These are phyloP conservation scores for baker's yeast (Saccharomyces cerevisiae) DNA, from an alignment of 805 yeast species.

Conservation along the genomic window DNA sequence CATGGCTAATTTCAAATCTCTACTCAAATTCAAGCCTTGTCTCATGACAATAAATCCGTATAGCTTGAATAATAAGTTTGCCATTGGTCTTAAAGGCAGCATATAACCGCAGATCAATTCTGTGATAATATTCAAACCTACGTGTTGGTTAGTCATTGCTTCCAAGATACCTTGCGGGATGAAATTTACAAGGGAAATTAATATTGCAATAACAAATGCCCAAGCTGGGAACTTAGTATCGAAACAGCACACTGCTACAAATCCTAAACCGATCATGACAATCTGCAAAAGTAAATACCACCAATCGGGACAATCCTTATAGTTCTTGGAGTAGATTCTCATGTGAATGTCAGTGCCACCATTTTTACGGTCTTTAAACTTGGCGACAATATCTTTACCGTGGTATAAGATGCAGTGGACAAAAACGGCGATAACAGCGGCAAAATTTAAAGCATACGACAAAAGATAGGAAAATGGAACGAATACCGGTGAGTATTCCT, in stretches of 20 bases:
- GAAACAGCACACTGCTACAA: constrained; percentile 31
- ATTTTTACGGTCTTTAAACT: constrained; percentile 32
- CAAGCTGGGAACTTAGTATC: constrained; percentile 54
- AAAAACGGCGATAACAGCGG: constrained; percentile 54
- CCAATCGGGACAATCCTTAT: constrained; percentile 68
- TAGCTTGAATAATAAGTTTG: constrained; percentile 46
- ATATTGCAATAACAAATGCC: constrained; percentile 50
- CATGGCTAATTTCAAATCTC: constrained; percentile 49
- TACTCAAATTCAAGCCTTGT: constrained; percentile 44
- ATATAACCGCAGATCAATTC: constrained; percentile 55
- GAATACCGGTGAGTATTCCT: constrained; percentile 49
- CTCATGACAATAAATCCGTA: constrained; percentile 47
- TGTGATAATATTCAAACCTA: constrained; percentile 52
- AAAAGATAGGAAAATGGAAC: constrained; percentile 51
- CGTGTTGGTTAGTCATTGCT: constrained; percentile 47
- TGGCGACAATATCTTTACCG: constrained; percentile 44
- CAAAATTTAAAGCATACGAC: constrained; percentile 51
- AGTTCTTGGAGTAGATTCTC: constrained; percentile 42
- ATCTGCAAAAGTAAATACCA: constrained; percentile 42
- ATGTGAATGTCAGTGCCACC: constrained; percentile 41
- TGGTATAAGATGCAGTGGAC: constrained; percentile 52
- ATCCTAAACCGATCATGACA: constrained; percentile 23
- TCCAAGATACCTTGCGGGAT: constrained; percentile 52
- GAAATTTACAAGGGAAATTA: constrained; percentile 44
- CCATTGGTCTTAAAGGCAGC: constrained; percentile 47